These are phyloP conservation scores for Przewalskia tangutica DNA, from an alignment of 257 asterid species.

Conservation along the genomic window DNA sequence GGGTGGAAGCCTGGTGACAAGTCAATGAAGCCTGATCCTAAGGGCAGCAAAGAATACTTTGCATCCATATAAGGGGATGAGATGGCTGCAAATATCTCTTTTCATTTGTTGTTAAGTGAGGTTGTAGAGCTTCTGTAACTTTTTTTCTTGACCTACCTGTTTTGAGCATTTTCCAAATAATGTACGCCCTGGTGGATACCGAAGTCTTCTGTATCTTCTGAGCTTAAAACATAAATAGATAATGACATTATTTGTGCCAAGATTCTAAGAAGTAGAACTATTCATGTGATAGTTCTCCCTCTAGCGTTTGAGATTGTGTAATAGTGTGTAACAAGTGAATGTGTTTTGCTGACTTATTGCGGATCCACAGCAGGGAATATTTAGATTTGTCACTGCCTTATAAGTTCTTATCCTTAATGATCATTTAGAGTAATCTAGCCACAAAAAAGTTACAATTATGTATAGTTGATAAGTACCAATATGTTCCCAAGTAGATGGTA, in stretches of 20 bases:
- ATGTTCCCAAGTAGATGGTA: no score
- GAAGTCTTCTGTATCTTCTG: not conserved
- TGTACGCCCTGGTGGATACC: not conserved
- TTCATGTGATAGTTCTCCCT: no score
- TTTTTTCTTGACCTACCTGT: not conserved
- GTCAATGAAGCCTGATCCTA: slow-evolving; percentile 95
- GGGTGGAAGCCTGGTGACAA: slow-evolving; percentile 99
- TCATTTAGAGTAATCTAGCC: no score
- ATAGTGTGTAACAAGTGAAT: no score
- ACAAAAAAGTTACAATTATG: no score
- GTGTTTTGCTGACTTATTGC: no score
- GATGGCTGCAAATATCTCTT: not conserved
- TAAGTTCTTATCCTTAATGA: no score
- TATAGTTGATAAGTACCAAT: no score
- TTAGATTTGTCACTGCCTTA: no score
- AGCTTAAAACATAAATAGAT: not conserved
- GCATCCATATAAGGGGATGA: slow-evolving; percentile 42
- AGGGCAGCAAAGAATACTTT: slow-evolving; percentile 92
- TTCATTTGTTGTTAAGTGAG: not conserved
- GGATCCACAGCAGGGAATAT: no score
- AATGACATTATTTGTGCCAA: not conserved
- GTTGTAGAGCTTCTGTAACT: slow-evolving; percentile 9
- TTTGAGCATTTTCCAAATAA: slow-evolving; percentile 1
- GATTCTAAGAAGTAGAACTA: no score
- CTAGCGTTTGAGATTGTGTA: no score